Evolutionary conservation across 805 yeast genomes (phyloP).

Genomic region (Isabelozyma pseudorhagii): DNA sequence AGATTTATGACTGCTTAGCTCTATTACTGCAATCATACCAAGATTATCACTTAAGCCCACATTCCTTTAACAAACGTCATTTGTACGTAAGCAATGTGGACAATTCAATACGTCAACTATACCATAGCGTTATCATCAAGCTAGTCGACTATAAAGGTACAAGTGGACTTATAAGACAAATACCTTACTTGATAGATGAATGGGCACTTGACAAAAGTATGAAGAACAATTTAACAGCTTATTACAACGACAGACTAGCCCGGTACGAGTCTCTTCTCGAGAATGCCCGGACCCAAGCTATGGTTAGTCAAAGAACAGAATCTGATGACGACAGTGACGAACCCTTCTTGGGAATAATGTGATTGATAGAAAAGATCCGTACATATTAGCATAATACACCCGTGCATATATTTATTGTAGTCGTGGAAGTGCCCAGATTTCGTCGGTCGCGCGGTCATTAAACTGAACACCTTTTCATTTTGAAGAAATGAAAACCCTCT

Average conservation of each 20-base stretch:
- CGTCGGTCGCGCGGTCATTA: not conserved
- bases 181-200: conserved; percentile 28
- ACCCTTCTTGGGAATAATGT: conserved; percentile 26
- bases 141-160: conserved; percentile 27
- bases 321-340: conserved; percentile 26
- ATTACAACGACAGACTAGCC: conserved; percentile 17
- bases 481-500: not conserved
- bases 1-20: conserved; percentile 19
- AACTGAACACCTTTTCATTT: conserved; percentile 1
- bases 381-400: not conserved
- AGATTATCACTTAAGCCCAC: conserved; percentile 4
- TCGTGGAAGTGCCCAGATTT: not conserved
- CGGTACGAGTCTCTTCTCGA: conserved; percentile 20
- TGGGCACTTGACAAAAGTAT: conserved; percentile 33
- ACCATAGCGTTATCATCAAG: conserved; percentile 18
- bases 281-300: conserved; percentile 18
- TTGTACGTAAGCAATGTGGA: conserved; percentile 6
- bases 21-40: conserved; percentile 10
- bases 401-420: not conserved
- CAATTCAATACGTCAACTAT: conserved; percentile 11
- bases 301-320: conserved; percentile 19
- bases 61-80: conserved; percentile 15
- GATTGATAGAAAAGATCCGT: conserved; percentile 5
- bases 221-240: conserved; percentile 17
- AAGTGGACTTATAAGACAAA: conserved; percentile 22